Base-by-base conservation (phyloP, 2,329 filamentous ascomycete species). In the Sporothrix schenckii region DNA sequence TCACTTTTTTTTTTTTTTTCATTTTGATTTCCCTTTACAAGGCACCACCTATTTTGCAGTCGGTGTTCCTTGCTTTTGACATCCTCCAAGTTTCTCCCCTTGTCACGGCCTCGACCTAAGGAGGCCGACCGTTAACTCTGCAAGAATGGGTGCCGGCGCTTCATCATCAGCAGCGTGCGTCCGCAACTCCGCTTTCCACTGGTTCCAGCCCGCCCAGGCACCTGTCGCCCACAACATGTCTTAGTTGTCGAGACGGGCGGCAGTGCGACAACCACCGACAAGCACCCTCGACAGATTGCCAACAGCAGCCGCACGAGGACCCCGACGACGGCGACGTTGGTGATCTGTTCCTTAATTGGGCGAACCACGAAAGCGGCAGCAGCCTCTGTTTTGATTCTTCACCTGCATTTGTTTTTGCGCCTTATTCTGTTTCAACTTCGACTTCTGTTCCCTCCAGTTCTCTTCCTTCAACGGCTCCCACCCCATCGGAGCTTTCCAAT, bases 131-230 rank as follows among this genome's bases (percentile, higher is more conserved):
- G 39, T 21, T 47, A 44, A 74, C 65, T 68, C 74, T 75, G 74
- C 73, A 72, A 74, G 70, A 71, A 75, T 75, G 74, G 74, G n/a
- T n/a, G 47, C 69, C 47, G 60, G 58, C 53, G 50, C 60, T 49
- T 21, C 71, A 44, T 13, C 70, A 34, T 16, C 70, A 6, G 63
- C 72, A 11, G 16, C 11, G 13, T 68, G 67, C 67, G 11, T 34
- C 4, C 72, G 69, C 7, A n/a, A 41, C 65, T 21, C 60, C 14
- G 34, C 9, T 30, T 19, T 13, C 56, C 21, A 66, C 73, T 72
- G 65, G 68, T 73, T 72, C 74, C 63, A 34, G 54, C 71, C 72
- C 19, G 34, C 34, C 53, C 69, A 70, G 41, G 19, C 34, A 11
- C 60, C 70, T 56, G 71, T 69, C 27, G 47, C 71, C 47, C 21